Percentiles rank a stretch among this genome's conserved stretches.
Conservation (phyloP, 371 early-diverging fungal species). For the Mortierella sp. region DNA sequence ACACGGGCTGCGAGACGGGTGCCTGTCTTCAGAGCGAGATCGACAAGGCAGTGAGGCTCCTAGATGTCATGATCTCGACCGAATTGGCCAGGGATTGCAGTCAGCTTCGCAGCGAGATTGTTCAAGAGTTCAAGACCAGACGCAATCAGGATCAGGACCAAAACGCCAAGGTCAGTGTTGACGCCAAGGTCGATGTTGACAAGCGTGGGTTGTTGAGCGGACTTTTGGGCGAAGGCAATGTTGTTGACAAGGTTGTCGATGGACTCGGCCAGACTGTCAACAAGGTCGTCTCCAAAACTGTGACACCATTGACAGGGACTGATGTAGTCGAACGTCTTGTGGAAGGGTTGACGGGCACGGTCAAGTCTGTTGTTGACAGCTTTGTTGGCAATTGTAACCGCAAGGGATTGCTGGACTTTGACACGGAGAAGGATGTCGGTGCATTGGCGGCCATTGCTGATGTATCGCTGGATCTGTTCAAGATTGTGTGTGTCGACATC, state of each 20-base stretch:
- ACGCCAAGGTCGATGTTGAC: neutral
- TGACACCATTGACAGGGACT: constrained; percentile 1
- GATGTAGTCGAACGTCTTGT: constrained; percentile 8
- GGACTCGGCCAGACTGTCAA: constrained; percentile 5
- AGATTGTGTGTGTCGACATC: constrained; percentile 22
- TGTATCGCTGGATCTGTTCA: constrained; percentile 19
- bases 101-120: constrained; percentile 10
- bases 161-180: neutral
- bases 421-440: constrained; percentile 24
- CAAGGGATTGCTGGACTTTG: constrained; percentile 27
- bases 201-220: constrained; percentile 19
- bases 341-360: constrained; percentile 3
- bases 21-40: constrained; percentile 22
- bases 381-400: constrained; percentile 30
- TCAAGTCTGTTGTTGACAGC: constrained; percentile 31
- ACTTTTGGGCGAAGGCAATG: neutral
- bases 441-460: constrained; percentile 6
- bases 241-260: neutral
- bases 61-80: constrained; percentile 20
- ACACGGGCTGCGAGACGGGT: constrained; percentile 9
- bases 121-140: constrained; percentile 8
- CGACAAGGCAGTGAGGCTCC: constrained; percentile 9
- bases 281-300: neutral
- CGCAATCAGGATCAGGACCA: neutral
- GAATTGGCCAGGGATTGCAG: constrained; percentile 21